phyloP scores from a whole-genome alignment of 116 monocot species.

The Trichopus zeylanicus region DNA sequence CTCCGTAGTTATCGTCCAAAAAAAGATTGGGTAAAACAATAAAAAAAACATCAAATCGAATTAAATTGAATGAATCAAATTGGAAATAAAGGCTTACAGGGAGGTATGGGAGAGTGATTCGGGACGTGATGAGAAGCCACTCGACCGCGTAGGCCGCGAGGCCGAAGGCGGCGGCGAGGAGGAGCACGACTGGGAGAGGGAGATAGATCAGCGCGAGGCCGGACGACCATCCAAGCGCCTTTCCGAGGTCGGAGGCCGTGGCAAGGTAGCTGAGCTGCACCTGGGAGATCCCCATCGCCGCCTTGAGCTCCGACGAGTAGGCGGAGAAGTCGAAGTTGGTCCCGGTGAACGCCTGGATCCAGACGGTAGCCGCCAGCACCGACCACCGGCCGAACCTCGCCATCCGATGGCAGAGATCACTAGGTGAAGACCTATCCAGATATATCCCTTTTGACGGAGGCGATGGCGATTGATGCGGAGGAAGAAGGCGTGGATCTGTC shows the following conservation, averaged over 20 bases:
- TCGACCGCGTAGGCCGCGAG: constrained; percentile 30
- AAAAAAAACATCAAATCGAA: too few relatives aligned
- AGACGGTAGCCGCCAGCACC: constrained; percentile 49
- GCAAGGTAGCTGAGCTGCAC: constrained; percentile 58
- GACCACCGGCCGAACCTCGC: constrained; percentile 39
- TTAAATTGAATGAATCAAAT: too few relatives aligned
- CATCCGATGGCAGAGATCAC: too few relatives aligned
- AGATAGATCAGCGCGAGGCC: constrained; percentile 59
- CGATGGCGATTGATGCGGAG: too few relatives aligned
- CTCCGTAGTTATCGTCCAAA: too few relatives aligned
- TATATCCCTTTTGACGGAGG: too few relatives aligned
- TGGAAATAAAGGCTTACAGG: constrained; percentile 32
- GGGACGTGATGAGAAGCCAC: constrained; percentile 47
- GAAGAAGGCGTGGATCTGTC: too few relatives aligned
- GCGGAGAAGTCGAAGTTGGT: constrained; percentile 75
- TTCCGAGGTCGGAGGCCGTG: constrained; percentile 60
- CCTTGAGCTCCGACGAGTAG: constrained; percentile 52
- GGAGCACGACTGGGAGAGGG: constrained; percentile 40
- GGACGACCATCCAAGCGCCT: constrained; percentile 59
- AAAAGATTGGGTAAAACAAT: too few relatives aligned
- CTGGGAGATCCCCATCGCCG: constrained; percentile 49
- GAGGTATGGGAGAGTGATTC: constrained; percentile 36
- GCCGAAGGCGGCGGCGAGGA: constrained; percentile 49
- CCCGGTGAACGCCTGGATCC: constrained; percentile 67
- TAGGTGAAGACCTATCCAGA: too few relatives aligned